Evolutionary conservation across 2,329 filamentous ascomycete species (phyloP), one percentile per base, ranked within the genome.

Genomic region (Blumeriella jaapii): DNA sequence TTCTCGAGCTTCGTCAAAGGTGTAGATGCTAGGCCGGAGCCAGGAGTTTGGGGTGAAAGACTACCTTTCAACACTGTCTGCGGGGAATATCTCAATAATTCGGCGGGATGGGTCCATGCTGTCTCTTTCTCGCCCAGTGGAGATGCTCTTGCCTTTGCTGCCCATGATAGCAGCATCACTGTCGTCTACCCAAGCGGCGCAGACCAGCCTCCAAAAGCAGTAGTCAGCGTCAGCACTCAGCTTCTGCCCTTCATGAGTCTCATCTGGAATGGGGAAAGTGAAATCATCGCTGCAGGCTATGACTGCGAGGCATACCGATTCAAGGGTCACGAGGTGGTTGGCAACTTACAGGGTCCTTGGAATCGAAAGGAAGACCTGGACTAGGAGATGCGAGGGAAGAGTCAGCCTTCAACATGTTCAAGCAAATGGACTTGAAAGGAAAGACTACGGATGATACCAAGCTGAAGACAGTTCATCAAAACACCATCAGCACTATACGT

Each of bases 51-150:
- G 91, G 91, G 91, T 40, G 91, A 98, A 67, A 70, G 89, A 31
- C 66, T 98, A 43, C 91, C 91, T 5, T 98, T 98, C 69, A 95
- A 95, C 64, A 98, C 91, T 3, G 86, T 98, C 32, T 98, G 91
- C 55, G 91, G 91, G 54, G 91, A 98, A 62, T 98, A 76, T 56
- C 59, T 95, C 51, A 98, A 98, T 61, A 89, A 91, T 61, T 93
- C 87, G 1, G 91, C 91, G 17, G 91, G 91, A 12, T 98, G 91
- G 91, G 77, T 98, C 3, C 91, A 96, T 63, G 80, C 82, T 19
- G 84, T 93, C 10, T 79, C 81, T 10, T 98, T 98, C 61, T 94
- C 86, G 2, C 91, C 91, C 0, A 85, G 79, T 48, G 91, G 91
- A 37, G 74, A 95, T 53, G 85, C 82, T n/a, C 71, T 98, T 29